Evolutionary conservation across 768 basidiomycete species (phyloP).

Genomic region (Boletus rufocinnamomeus): DNA sequence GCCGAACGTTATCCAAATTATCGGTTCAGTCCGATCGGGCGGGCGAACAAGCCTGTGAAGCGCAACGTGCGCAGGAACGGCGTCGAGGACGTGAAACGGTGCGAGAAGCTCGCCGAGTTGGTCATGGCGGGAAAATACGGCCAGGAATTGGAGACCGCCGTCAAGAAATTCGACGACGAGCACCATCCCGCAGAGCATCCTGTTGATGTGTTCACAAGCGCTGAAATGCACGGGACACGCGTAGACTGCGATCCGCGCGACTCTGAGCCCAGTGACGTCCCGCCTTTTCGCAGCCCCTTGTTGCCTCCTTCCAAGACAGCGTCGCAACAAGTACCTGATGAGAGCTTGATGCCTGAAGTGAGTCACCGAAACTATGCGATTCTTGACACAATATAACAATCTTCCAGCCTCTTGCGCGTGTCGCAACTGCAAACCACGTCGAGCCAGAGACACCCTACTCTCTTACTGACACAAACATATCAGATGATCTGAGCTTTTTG

Average conservation of each 20-base stretch:
- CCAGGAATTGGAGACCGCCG: slow-evolving; percentile 46
- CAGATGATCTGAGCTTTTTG: slow-evolving; percentile 4
- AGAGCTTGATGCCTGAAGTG: slow-evolving; percentile 9
- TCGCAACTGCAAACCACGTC: neutral
- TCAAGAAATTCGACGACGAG: slow-evolving; percentile 36
- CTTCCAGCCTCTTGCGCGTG: slow-evolving; percentile 4
- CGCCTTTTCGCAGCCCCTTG: slow-evolving; percentile 33
- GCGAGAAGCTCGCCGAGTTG: slow-evolving; percentile 50
- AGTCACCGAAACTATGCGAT: slow-evolving; percentile 1
- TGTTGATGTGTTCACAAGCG: neutral
- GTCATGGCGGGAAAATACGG: slow-evolving; percentile 53
- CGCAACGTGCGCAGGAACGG: slow-evolving; percentile 56
- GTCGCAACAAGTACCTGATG: neutral
- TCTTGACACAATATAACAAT: slow-evolving; percentile 3
- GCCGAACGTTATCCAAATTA: slow-evolving; percentile 52
- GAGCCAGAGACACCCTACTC: slow-evolving; percentile 5
- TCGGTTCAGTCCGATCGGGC: slow-evolving; percentile 50
- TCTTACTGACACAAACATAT: neutral
- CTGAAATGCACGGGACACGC: neutral
- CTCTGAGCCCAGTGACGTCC: slow-evolving; percentile 11
- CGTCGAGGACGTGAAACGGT: slow-evolving; percentile 48
- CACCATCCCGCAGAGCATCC: neutral
- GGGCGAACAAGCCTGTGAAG: slow-evolving; percentile 46
- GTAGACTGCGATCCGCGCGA: neutral
- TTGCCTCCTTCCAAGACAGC: slow-evolving; percentile 26